Evolutionary conservation across 441 rosid species (phyloP).

Genomic region (Pelargonium australe): DNA sequence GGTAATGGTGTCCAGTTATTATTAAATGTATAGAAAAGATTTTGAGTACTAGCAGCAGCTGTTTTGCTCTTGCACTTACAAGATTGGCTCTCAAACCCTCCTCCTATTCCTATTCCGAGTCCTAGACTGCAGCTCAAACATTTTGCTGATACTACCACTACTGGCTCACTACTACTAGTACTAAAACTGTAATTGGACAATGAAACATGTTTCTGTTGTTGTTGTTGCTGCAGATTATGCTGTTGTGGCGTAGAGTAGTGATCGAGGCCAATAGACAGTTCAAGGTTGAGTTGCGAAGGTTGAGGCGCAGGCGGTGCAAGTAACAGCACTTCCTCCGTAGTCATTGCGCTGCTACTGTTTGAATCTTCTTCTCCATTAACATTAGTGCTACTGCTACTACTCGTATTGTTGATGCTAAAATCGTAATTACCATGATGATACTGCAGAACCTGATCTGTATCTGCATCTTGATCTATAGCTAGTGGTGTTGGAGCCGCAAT

Average conservation of each 20-base stretch:
- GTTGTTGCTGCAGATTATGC: background rate
- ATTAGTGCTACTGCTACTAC: background rate
- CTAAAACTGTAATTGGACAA: background rate
- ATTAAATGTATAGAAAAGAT: slow-evolving; percentile 1
- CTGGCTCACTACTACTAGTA: background rate
- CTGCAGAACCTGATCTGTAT: slow-evolving; percentile 1
- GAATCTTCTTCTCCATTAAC: background rate
- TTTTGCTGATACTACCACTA: background rate
- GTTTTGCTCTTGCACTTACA: slow-evolving; percentile 7
- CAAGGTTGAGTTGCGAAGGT: slow-evolving; percentile 31
- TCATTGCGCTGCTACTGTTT: slow-evolving; percentile 5
- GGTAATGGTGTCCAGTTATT: background rate
- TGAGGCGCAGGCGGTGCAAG: slow-evolving; percentile 19
- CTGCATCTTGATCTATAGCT: background rate
- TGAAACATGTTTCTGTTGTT: background rate
- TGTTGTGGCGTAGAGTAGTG: no score
- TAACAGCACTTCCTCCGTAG: background rate
- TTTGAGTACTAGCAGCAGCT: background rate
- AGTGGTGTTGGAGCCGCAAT: no score
- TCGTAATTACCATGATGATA: background rate
- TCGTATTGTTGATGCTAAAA: background rate
- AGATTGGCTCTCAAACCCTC: slow-evolving; percentile 5
- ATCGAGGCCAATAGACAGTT: slow-evolving; percentile 36
- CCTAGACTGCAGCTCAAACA: slow-evolving; percentile 5
- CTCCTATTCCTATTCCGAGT: slow-evolving; percentile 4